Evolutionary conservation across 2,329 filamentous ascomycete species (phyloP).

Genomic region (Pseudogymnoascus sp.): DNA sequence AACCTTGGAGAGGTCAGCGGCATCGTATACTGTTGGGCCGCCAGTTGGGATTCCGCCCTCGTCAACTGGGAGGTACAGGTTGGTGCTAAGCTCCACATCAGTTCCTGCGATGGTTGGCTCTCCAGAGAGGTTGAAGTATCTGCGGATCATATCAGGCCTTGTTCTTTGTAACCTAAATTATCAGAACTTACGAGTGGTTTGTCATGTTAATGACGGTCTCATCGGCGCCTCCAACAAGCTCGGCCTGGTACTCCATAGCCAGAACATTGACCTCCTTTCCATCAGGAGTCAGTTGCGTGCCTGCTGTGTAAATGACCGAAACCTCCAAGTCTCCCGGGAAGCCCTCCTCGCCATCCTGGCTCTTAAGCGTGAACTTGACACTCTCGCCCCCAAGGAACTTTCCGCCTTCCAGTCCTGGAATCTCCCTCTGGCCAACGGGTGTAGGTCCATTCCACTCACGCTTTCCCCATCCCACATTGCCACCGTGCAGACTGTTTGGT

Average conservation of each 20-base stretch:
- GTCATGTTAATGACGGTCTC: constrained; percentile 91
- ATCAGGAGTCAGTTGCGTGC: constrained; percentile 50
- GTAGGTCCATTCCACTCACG: constrained; percentile 65
- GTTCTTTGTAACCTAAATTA: constrained; percentile 1
- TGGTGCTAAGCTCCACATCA: constrained; percentile 47
- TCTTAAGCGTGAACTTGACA: constrained; percentile 57
- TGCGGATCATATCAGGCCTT: constrained; percentile 20
- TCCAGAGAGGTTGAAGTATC: constrained; percentile 57
- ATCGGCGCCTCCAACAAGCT: constrained; percentile 68
- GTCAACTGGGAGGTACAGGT: constrained; percentile 67
- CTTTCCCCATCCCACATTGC: constrained; percentile 72
- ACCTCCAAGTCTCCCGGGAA: constrained; percentile 80
- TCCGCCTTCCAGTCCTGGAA: constrained; percentile 49
- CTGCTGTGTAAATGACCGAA: constrained; percentile 69
- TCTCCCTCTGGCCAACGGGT: constrained; percentile 42
- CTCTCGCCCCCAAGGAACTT: constrained; percentile 57
- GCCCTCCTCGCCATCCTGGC: constrained; percentile 76
- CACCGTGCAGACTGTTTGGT: constrained; percentile 67
- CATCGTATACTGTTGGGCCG: constrained; percentile 51
- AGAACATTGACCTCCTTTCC: constrained; percentile 62
- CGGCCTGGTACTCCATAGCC: constrained; percentile 82
- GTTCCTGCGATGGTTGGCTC: constrained; percentile 54
- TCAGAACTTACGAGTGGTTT: constrained; percentile 69
- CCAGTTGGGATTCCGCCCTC: constrained; percentile 65
- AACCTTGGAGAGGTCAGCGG: constrained; percentile 61